phyloP scores from a whole-genome alignment of 306 rosid genomes.

The Citrullus mucosospermus region DNA sequence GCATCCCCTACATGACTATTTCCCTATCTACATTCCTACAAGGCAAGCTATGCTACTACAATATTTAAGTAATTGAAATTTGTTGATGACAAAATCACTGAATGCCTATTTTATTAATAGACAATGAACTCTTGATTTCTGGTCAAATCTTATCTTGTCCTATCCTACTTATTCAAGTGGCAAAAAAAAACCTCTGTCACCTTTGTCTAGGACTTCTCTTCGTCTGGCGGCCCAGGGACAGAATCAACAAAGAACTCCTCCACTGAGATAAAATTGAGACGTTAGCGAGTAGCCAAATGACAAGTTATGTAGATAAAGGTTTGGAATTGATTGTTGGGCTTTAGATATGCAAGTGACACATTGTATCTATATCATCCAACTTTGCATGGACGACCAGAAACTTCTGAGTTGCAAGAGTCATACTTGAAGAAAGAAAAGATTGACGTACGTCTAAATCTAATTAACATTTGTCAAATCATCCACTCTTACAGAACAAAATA shows the following conservation, averaged over 20 bases:
- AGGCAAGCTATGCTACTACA: slow-evolving; percentile 26
- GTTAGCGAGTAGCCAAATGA: slow-evolving; percentile 3
- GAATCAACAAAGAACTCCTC: slow-evolving; percentile 97
- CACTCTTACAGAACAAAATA: background rate
- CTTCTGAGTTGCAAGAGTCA: background rate
- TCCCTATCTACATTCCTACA: slow-evolving; percentile 22
- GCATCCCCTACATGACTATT: slow-evolving; percentile 12
- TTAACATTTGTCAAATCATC: background rate
- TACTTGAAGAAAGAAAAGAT: background rate
- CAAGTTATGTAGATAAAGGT: background rate
- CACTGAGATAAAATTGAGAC: slow-evolving; percentile 38
- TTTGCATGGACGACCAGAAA: background rate
- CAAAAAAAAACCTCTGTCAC: slow-evolving; percentile 19
- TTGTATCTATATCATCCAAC: background rate
- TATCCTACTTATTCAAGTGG: slow-evolving; percentile 26
- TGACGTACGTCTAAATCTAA: background rate
- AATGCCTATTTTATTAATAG: slow-evolving; percentile 22
- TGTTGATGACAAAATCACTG: slow-evolving; percentile 25
- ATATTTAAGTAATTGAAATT: slow-evolving; percentile 5
- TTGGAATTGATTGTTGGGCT: background rate
- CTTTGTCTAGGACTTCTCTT: slow-evolving; percentile 55
- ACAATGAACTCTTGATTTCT: slow-evolving; percentile 20
- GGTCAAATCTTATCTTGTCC: slow-evolving; percentile 18
- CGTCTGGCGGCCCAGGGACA: slow-evolving; percentile 72
- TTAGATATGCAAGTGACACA: background rate